Conservation (phyloP, 2,329 filamentous ascomycete genomes). For the Thermothelomyces thermophilus region DNA sequence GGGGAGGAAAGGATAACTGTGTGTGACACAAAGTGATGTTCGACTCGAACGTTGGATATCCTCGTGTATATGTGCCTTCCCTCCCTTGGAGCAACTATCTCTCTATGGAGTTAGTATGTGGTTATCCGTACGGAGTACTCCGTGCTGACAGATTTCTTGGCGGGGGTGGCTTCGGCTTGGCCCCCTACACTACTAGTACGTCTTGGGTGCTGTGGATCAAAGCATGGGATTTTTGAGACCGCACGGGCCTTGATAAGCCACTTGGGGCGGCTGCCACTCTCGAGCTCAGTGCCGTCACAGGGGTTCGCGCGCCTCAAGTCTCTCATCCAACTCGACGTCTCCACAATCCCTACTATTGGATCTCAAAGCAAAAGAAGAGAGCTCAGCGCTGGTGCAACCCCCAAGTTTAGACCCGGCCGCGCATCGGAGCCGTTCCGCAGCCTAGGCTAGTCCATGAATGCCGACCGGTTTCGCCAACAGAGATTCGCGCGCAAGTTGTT, state of each 20-base stretch:
- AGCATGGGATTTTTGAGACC: background rate
- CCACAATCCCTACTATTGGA: background rate
- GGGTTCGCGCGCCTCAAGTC: background rate
- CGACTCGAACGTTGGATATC: too few relatives aligned
- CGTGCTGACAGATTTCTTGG: background rate
- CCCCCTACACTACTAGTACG: background rate
- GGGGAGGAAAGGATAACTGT: too few relatives aligned
- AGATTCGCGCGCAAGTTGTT: background rate
- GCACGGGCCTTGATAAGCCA: conserved; percentile 1
- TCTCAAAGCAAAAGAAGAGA: background rate
- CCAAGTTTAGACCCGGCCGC: conserved; percentile 2
- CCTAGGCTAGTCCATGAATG: background rate
- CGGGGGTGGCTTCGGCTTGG: background rate
- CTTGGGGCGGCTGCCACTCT: background rate
- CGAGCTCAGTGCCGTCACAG: background rate
- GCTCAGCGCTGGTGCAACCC: background rate
- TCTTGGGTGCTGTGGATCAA: too few relatives aligned
- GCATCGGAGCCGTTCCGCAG: background rate
- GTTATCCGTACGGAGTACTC: too few relatives aligned
- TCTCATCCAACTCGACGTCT: background rate
- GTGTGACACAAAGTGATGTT: too few relatives aligned
- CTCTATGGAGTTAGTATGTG: too few relatives aligned
- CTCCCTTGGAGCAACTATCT: too few relatives aligned
- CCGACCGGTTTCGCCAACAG: background rate
- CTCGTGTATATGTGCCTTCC: too few relatives aligned